phyloP scores from a whole-genome alignment of 352 stramenopile species.

The Phytophthora constricta region DNA sequence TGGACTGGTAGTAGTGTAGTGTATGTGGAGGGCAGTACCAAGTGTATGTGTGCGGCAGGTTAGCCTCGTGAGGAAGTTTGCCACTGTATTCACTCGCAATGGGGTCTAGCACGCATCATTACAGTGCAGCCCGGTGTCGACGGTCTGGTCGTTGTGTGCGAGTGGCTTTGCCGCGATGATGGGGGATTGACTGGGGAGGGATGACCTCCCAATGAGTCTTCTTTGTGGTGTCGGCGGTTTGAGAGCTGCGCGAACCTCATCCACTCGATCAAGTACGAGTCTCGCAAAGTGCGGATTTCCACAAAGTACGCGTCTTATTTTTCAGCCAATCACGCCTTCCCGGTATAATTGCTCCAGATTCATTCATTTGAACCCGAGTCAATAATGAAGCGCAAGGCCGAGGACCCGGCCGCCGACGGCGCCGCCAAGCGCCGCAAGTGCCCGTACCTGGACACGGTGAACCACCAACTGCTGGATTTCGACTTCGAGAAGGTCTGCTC shows the following conservation, averaged over 20 bases:
- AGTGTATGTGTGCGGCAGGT: too few relatives aligned
- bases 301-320: too few relatives aligned
- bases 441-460: constrained; percentile 99
- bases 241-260: too few relatives aligned
- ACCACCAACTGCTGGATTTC: constrained; percentile 98
- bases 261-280: too few relatives aligned
- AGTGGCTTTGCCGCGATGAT: not conserved
- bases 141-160: not conserved
- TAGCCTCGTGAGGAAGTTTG: too few relatives aligned
- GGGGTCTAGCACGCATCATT: too few relatives aligned
- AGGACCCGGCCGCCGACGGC: constrained; percentile 17
- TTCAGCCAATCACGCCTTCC: not conserved
- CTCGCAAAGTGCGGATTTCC: too few relatives aligned
- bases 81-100: too few relatives aligned
- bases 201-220: not conserved
- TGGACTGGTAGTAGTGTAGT: too few relatives aligned
- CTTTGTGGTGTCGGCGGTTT: too few relatives aligned
- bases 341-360: not conserved
- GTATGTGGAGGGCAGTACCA: too few relatives aligned
- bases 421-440: constrained; percentile 90
- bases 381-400: constrained; percentile 70
- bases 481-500: constrained; percentile 99
- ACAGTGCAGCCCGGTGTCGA: not conserved
- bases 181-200: not conserved
- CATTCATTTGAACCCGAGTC: too few relatives aligned